Evolutionary conservation across 192 early-diverging fungal genomes (phyloP).

Genomic region (Backusella circina): DNA sequence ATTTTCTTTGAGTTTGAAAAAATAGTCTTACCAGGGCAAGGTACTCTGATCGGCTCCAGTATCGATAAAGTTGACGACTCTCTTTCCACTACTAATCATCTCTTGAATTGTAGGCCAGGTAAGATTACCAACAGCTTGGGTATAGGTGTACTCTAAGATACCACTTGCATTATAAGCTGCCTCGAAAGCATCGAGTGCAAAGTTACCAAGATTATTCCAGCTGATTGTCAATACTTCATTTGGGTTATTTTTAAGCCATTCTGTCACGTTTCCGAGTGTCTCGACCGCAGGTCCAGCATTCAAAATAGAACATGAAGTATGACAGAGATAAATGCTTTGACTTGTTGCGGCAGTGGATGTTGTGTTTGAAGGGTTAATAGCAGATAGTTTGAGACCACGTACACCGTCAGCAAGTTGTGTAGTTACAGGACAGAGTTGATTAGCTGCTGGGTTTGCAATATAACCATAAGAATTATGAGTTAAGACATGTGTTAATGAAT

Average conservation of each 20-base stretch:
- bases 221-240: conserved; percentile 78
- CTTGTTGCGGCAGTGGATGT: conserved; percentile 10
- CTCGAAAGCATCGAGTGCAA: conserved; percentile 46
- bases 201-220: conserved; percentile 59
- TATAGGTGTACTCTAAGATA: conserved; percentile 44
- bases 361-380: conserved; percentile 28
- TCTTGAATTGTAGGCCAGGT: conserved; percentile 67
- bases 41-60: conserved; percentile 43
- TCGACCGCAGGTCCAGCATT: conserved; percentile 55
- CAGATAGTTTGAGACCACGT: conserved; percentile 70
- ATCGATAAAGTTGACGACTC: conserved; percentile 63
- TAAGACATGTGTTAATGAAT: conserved; percentile 58
- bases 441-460: conserved; percentile 54
- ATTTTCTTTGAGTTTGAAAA: too few species aligned
- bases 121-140: conserved; percentile 36
- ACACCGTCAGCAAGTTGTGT: conserved; percentile 72
- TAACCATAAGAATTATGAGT: conserved; percentile 76
- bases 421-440: conserved; percentile 60
- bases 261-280: conserved; percentile 52
- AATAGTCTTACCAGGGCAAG: conserved; percentile 57
- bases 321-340: conserved; percentile 58
- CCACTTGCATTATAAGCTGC: conserved; percentile 49
- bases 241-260: conserved; percentile 59
- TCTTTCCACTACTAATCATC: conserved; percentile 63
- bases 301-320: conserved; percentile 56